Conservation (phyloP, 257 asterid species). For the Nicotiana tabacum region DNA sequence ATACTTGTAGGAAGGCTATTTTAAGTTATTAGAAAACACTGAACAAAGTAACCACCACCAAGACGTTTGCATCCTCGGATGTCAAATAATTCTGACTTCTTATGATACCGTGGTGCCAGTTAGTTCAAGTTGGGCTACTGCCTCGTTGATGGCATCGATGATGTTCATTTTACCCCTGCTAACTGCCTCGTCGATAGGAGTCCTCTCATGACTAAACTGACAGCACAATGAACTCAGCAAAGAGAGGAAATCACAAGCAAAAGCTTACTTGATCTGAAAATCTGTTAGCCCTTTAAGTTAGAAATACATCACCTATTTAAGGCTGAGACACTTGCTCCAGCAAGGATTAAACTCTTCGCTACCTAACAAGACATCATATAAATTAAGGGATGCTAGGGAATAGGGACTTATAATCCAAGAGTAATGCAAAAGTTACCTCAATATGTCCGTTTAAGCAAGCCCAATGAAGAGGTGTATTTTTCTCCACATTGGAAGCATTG, state of each 20-base stretch:
- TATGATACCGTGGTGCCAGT: constrained; percentile 43
- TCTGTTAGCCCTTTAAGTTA: not conserved
- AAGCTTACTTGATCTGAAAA: not conserved
- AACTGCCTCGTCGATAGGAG: constrained; percentile 86
- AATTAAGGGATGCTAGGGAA: not conserved
- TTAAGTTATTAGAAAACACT: not conserved
- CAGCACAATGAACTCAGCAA: constrained; percentile 7
- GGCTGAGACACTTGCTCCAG: constrained; percentile 66
- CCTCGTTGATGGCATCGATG: constrained; percentile 68
- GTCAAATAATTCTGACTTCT: not conserved
- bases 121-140: constrained; percentile 63
- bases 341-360: constrained; percentile 63
- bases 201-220: constrained; percentile 70
- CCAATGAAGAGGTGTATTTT: constrained; percentile 94
- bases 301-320: constrained; percentile 55
- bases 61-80: not conserved
- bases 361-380: constrained; percentile 32
- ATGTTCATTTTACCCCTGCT: constrained; percentile 55
- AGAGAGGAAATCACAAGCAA: not conserved
- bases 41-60: not conserved
- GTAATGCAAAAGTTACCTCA: constrained; percentile 45
- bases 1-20: not conserved
- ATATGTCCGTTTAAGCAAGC: constrained; percentile 87
- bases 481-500: constrained; percentile 68
- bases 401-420: not conserved